Evolutionary conservation across 169 alveolate species (phyloP).

Genomic region (Cryptosporidium tyzzeri): DNA sequence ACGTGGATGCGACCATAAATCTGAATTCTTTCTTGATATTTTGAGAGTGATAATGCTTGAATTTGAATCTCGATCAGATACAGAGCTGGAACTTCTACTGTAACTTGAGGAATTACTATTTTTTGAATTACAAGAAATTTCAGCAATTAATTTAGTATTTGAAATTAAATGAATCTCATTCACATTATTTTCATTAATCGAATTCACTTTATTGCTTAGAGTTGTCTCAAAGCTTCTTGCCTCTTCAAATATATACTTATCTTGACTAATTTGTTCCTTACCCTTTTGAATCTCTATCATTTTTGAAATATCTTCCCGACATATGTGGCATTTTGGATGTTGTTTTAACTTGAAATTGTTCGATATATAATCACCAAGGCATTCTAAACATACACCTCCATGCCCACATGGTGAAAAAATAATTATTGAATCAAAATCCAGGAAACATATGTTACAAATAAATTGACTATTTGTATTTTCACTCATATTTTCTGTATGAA

Average conservation of each 20-base stretch:
- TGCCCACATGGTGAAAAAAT: constrained; percentile 75
- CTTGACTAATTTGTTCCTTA: neutral
- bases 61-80: neutral
- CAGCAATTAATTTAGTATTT: constrained; percentile 51
- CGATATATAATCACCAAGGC: constrained; percentile 68
- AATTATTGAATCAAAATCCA: constrained; percentile 42
- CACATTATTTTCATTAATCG: neutral
- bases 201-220: neutral
- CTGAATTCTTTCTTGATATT: constrained; percentile 49
- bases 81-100: neutral
- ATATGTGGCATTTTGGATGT: constrained; percentile 65
- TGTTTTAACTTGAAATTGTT: constrained; percentile 22
- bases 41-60: constrained; percentile 28
- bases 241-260: neutral
- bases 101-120: neutral
- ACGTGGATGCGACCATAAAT: constrained; percentile 35
- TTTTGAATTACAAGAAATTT: constrained; percentile 8
- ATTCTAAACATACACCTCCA: constrained; percentile 53
- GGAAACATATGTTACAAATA: constrained; percentile 50
- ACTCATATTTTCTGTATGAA: constrained; percentile 8
- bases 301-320: constrained; percentile 54
- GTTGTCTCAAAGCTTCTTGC: neutral
- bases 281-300: constrained; percentile 17
- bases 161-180: constrained; percentile 16
- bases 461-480: neutral